Evolutionary conservation across 768 basidiomycete genomes (phyloP).

Genomic region (Lyophyllum atratum): DNA sequence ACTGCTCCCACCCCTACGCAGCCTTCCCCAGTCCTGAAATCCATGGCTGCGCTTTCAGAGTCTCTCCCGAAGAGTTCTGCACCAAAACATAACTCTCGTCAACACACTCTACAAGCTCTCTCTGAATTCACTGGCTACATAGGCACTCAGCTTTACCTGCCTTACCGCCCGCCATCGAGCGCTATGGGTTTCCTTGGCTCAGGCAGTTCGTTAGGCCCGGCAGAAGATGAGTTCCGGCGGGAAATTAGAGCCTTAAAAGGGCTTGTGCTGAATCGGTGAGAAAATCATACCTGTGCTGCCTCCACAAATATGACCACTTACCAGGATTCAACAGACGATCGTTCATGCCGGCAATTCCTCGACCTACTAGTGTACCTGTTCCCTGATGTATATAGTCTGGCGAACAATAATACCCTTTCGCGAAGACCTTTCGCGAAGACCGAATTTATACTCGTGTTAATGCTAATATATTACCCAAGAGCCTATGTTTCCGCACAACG

Average conservation of each 20-base stretch:
- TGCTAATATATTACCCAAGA: no score
- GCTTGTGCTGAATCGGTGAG: conserved; percentile 72
- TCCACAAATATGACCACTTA: background rate
- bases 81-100: conserved; percentile 41
- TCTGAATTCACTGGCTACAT: conserved; percentile 80
- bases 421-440: no score
- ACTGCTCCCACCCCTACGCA: conserved; percentile 29
- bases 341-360: conserved; percentile 37
- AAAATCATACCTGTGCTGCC: conserved; percentile 11
- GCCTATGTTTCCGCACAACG: no score
- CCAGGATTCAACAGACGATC: conserved; percentile 32
- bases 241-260: conserved; percentile 82
- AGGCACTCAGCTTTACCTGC: conserved; percentile 68
- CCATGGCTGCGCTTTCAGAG: conserved; percentile 35
- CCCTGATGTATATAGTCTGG: conserved; percentile 1
- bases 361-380: conserved; percentile 12
- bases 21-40: conserved; percentile 39
- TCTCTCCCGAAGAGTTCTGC: conserved; percentile 36
- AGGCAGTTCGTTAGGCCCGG: conserved; percentile 30
- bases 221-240: conserved; percentile 70
- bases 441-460: no score
- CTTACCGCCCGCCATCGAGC: conserved; percentile 37
- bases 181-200: conserved; percentile 28
- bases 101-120: conserved; percentile 65
- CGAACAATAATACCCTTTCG: no score